These are phyloP conservation scores for Phaeosphaeriaceae sp. DNA, from an alignment of 2,329 filamentous ascomycete genomes.

Conservation along the genomic window DNA sequence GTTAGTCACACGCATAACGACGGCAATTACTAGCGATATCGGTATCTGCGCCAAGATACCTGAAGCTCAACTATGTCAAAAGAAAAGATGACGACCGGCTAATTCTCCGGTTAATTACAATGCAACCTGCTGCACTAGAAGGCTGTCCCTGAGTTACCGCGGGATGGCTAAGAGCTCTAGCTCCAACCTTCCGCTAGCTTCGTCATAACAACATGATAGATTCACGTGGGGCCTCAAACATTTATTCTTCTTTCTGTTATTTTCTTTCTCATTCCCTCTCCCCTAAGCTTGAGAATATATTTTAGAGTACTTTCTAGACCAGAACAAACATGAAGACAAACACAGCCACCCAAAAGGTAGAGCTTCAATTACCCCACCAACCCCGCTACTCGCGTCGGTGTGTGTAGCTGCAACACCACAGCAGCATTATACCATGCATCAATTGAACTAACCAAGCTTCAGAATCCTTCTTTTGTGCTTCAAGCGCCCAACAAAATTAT, in stretches of 20 bases:
- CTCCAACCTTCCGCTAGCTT: constrained; percentile 32
- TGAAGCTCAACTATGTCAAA: constrained; percentile 21
- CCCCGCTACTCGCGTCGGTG: constrained; percentile 28
- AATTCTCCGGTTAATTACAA: constrained; percentile 41
- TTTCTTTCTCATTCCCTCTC: constrained; percentile 7
- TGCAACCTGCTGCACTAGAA: constrained; percentile 21
- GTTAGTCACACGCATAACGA: constrained; percentile 20
- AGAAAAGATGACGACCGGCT: constrained; percentile 37
- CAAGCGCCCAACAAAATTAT: constrained; percentile 74
- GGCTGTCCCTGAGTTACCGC: constrained; percentile 23
- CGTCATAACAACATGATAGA: constrained; percentile 27
- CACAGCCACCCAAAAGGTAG: constrained; percentile 41
- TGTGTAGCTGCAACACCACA: constrained; percentile 12
- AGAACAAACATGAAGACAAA: constrained; percentile 35
- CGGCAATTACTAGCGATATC: constrained; percentile 30
- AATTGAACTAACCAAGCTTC: constrained; percentile 20
- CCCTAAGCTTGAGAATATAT: not conserved
- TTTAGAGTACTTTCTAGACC: not conserved
- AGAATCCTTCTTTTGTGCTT: constrained; percentile 85
- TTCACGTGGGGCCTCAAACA: constrained; percentile 23
- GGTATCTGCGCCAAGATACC: constrained; percentile 25
- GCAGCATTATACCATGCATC: constrained; percentile 6
- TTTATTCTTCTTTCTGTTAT: constrained; percentile 8
- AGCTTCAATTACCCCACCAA: constrained; percentile 37
- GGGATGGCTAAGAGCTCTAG: constrained; percentile 37